These are phyloP conservation scores for Fusarium sp. DNA, from an alignment of 2,329 filamentous ascomycete species.

Conservation along the genomic window DNA sequence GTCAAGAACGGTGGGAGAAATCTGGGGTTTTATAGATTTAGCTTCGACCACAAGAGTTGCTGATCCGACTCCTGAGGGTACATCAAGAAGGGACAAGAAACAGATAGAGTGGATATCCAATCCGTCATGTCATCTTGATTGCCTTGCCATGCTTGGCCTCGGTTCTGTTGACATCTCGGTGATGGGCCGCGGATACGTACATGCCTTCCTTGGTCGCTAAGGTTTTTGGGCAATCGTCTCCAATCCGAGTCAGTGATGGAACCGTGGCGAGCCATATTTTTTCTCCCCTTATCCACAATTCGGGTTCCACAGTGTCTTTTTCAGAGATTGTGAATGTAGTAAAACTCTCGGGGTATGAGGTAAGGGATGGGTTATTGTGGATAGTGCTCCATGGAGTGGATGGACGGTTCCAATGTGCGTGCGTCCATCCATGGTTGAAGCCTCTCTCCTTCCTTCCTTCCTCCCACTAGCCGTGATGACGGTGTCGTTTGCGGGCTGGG, in stretches of 20 bases:
- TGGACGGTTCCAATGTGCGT: background rate
- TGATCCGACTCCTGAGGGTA: constrained; percentile 31
- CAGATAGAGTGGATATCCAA: constrained; percentile 13
- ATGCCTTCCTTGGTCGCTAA: background rate
- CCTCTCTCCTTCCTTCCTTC: background rate
- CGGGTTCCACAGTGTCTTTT: constrained; percentile 36
- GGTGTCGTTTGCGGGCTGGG: constrained; percentile 22
- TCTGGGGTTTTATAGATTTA: constrained; percentile 47
- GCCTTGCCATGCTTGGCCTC: background rate
- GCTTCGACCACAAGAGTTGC: constrained; percentile 12
- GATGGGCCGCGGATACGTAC: constrained; percentile 36
- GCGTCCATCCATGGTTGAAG: constrained; percentile 1
- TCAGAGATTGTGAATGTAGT: constrained; percentile 6
- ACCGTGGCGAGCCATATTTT: constrained; percentile 38
- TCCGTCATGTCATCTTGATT: constrained; percentile 28
- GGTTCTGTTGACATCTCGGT: constrained; percentile 32
- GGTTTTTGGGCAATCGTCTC: constrained; percentile 15
- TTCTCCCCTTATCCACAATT: constrained; percentile 38
- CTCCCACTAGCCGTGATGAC: constrained; percentile 28
- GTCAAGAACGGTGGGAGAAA: constrained; percentile 53
- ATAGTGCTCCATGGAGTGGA: background rate
- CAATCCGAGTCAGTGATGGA: constrained; percentile 40
- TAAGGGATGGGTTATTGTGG: constrained; percentile 27
- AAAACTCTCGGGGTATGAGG: constrained; percentile 38
- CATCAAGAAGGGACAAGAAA: constrained; percentile 4